A percentile compares a stretch with the other conserved stretches of the same genome.
Evolutionary conservation across 2,329 filamentous ascomycete species (phyloP).

Genomic region (Neocatenulostroma microsporum): DNA sequence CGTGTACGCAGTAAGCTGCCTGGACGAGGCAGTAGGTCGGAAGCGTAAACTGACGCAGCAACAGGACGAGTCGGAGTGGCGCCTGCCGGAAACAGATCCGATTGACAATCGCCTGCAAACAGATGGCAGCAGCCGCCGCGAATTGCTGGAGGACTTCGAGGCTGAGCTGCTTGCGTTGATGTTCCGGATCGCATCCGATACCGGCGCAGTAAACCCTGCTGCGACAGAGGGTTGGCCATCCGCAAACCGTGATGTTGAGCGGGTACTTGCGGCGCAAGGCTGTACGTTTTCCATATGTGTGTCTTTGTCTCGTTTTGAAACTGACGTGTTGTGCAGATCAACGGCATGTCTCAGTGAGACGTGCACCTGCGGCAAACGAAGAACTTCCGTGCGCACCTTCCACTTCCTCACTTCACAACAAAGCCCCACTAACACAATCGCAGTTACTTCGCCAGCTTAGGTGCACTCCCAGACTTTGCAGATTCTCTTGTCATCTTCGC

Average conservation of each 20-base stretch:
- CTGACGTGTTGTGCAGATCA: slow-evolving; percentile 15
- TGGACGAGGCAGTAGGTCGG: neutral
- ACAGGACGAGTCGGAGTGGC: slow-evolving; percentile 17
- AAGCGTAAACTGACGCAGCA: neutral
- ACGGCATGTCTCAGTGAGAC: slow-evolving; percentile 15
- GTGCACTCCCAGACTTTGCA: slow-evolving; percentile 54
- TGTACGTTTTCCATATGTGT: slow-evolving; percentile 17
- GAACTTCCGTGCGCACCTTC: slow-evolving; percentile 14
- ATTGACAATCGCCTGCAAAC: slow-evolving; percentile 17
- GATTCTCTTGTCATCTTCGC: slow-evolving; percentile 55
- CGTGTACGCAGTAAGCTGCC: slow-evolving; percentile 25
- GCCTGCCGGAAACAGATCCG: slow-evolving; percentile 20
- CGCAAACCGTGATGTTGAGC: slow-evolving; percentile 28
- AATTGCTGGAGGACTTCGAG: slow-evolving; percentile 53
- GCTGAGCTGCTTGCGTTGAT: slow-evolving; percentile 51
- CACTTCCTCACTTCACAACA: slow-evolving; percentile 2
- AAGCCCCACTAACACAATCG: slow-evolving; percentile 2
- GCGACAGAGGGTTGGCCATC: slow-evolving; percentile 23
- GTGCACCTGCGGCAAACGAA: slow-evolving; percentile 16
- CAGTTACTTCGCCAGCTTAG: slow-evolving; percentile 50
- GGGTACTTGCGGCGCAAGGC: slow-evolving; percentile 26
- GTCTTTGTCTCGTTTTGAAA: slow-evolving; percentile 2
- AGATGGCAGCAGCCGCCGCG: slow-evolving; percentile 18
- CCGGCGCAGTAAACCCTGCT: slow-evolving; percentile 20
- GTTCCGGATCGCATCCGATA: slow-evolving; percentile 27